Conservation (phyloP, 163 green algal species). For the Volvox carteri region DNA sequence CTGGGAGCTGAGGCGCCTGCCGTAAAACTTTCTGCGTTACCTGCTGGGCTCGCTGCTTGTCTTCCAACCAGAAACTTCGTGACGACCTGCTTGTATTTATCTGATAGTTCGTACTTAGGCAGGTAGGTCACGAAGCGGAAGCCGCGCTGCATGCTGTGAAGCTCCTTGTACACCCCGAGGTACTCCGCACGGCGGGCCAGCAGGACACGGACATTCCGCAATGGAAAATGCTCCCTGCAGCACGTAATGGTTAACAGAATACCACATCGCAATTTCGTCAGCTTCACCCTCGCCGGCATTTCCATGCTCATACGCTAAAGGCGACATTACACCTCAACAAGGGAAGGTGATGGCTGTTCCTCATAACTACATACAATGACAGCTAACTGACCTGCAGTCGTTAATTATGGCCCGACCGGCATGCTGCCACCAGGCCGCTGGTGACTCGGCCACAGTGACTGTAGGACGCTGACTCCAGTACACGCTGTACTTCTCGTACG, state of each 20-base stretch:
- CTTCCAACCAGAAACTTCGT: neutral
- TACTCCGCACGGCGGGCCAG: conserved; percentile 54
- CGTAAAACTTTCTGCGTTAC: too few species aligned
- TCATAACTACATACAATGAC: too few species aligned
- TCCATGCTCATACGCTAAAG: too few species aligned
- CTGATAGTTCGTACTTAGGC: neutral
- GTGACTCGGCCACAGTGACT: conserved; percentile 38
- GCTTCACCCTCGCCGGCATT: too few species aligned
- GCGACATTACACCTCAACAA: neutral
- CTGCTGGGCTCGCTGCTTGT: too few species aligned
- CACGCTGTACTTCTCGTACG: conserved; percentile 46
- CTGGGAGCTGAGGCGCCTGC: too few species aligned
- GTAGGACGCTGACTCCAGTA: conserved; percentile 60
- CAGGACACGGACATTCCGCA: conserved; percentile 45
- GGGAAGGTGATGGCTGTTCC: neutral
- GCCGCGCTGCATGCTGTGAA: conserved; percentile 37
- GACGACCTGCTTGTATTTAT: neutral
- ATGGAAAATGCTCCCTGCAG: conserved; percentile 53
- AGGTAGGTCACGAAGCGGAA: neutral
- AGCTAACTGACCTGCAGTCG: conserved; percentile 58
- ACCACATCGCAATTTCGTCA: too few species aligned
- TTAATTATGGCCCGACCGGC: conserved; percentile 60
- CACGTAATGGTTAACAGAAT: too few species aligned
- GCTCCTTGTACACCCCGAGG: conserved; percentile 47
- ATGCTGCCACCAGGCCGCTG: conserved; percentile 70